These are phyloP conservation scores for Yamadazyma aaseri DNA, from an alignment of 1,139 yeast genomes.

Conservation along the genomic window DNA sequence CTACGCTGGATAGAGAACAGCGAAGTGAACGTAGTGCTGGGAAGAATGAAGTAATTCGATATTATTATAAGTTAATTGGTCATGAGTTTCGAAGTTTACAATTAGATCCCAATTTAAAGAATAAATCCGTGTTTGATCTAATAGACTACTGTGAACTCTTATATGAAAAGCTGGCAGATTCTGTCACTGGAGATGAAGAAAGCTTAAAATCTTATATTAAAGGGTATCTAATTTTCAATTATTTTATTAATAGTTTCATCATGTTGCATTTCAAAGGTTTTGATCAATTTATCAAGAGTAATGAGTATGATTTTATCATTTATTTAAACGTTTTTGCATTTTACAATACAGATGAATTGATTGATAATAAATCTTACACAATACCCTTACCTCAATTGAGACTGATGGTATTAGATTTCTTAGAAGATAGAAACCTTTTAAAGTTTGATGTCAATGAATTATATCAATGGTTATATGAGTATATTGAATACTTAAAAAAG, in stretches of 20 bases:
- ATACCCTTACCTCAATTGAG: constrained; percentile 27
- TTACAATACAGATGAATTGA: constrained; percentile 32
- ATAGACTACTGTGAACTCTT: constrained; percentile 41
- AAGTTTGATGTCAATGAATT: constrained; percentile 38
- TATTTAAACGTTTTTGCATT: constrained; percentile 46
- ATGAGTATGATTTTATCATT: constrained; percentile 43
- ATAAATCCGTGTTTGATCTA: constrained; percentile 42
- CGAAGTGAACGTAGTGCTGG: constrained; percentile 2
- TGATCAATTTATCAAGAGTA: constrained; percentile 38
- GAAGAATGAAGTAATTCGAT: constrained; percentile 14
- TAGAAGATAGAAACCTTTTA: constrained; percentile 30
- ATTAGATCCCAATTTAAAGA: constrained; percentile 27
- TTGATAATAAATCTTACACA: constrained; percentile 21
- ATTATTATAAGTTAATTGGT: constrained; percentile 30
- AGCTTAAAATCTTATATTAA: constrained; percentile 30
- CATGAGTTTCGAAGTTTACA: constrained; percentile 40
- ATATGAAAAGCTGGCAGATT: constrained; percentile 29
- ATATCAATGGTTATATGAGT: constrained; percentile 41
- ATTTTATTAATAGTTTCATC: constrained; percentile 43
- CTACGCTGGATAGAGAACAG: constrained; percentile 1
- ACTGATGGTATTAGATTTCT: constrained; percentile 29
- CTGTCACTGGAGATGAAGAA: constrained; percentile 19
- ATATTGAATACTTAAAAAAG: constrained; percentile 39
- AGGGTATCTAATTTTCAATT: constrained; percentile 44
- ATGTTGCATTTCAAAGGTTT: constrained; percentile 47